Evolutionary conservation across 768 basidiomycete genomes (phyloP).

Genomic region (Macrolepiota albuminosa): DNA sequence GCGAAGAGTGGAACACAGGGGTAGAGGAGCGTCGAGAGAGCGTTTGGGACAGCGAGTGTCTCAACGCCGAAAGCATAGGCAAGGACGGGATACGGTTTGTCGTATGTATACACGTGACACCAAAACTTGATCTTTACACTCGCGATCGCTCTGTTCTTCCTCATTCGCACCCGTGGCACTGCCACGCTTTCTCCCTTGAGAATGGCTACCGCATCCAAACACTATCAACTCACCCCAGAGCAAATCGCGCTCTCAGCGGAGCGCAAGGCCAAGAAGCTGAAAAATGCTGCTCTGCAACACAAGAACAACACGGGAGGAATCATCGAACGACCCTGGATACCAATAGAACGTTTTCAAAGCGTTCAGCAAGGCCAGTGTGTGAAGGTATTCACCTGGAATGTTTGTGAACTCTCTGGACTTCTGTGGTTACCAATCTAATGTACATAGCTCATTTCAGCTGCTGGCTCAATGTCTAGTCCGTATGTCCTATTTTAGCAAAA

Average conservation of each 20-base stretch:
- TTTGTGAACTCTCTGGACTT: constrained; percentile 35
- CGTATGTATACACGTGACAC: not conserved
- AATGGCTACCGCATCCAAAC: constrained; percentile 11
- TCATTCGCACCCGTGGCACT: constrained; percentile 2
- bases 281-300: constrained; percentile 5
- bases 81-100: not conserved
- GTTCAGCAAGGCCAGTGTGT: constrained; percentile 27
- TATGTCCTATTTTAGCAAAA: constrained; percentile 33
- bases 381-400: constrained; percentile 81
- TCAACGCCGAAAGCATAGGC: constrained; percentile 10
- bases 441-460: constrained; percentile 37
- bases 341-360: constrained; percentile 19
- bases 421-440: constrained; percentile 9
- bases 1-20: not conserved
- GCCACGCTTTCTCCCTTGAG: constrained; percentile 3
- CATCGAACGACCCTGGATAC: constrained; percentile 37
- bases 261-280: constrained; percentile 39
- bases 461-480: constrained; percentile 78
- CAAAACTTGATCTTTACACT: not conserved
- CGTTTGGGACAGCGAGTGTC: constrained; percentile 9
- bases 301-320: constrained; percentile 22
- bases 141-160: constrained; percentile 3
- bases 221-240: constrained; percentile 38
- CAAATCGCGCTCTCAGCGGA: constrained; percentile 51
- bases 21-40: constrained; percentile 8